Base-by-base conservation (phyloP, 108 stramenopile species). In the Pseudonitzschia multiseries region DNA sequence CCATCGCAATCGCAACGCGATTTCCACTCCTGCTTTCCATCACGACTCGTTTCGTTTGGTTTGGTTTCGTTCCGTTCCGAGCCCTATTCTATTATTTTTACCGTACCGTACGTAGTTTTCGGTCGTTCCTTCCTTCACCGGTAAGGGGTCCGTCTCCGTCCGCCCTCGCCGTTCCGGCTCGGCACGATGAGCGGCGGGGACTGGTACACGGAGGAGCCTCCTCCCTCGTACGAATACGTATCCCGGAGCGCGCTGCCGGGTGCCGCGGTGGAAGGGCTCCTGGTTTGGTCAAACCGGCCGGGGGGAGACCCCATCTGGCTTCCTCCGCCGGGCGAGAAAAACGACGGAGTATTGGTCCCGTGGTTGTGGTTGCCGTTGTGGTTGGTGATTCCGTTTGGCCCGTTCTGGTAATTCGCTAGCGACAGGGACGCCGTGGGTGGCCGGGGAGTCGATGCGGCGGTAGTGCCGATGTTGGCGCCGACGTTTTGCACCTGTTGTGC, bases 161-260 rank as follows among this genome's bases (percentile, higher is more conserved):
- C 77, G 31, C 82, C 82, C 52, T 81, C 84, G 18, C 84, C 80
- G 17, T 65, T 63, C 43, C 68, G 71, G 52, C 79, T 81, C 3
- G 84, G 84, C 14, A 74, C 66, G 59, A 85, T 85, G 57, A 78
- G 54, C 0, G 63, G 33, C 43, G 60, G 51, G 14, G 71, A 61
- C 60, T 43, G 59, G 28, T 46, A 46, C 36, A 53, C n/a, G 17
- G 68, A 36, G 2, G 67, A 32, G 17, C 33, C 29, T 31, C 53
- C 54, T 53, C 54, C 54, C 43, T 73, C 72, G 42, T 74, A 66
- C 18, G 17, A 18, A 18, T 54, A 4, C 22, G 64, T 4, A 65
- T 26, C 10, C 56, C 56, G 10, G 56, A n/a, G n/a, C n/a, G n/a
- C n/a, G n/a, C n/a, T n/a, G n/a, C n/a, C 56, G 20, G 21, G 57